Evolutionary conservation across 805 yeast genomes (phyloP).

Genomic region (Candida namnaoensis): DNA sequence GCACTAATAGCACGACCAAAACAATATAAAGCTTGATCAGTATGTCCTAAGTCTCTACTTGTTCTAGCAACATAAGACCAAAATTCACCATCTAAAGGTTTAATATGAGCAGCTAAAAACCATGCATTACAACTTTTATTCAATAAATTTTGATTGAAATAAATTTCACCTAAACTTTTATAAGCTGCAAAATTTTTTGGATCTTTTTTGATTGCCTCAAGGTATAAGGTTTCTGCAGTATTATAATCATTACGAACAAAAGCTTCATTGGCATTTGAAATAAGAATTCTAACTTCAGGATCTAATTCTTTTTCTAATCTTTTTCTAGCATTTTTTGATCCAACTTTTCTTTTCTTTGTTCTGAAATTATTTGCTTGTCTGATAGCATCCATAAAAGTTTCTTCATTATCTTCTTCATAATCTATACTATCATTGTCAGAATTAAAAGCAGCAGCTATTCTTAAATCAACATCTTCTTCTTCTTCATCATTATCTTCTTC

Average conservation of each 20-base stretch:
- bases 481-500: no score
- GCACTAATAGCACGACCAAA: conserved; percentile 53
- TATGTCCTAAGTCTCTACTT: conserved; percentile 56
- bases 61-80: conserved; percentile 74
- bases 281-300: conserved; percentile 61
- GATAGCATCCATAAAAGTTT: conserved; percentile 50
- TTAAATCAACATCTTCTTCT: no score
- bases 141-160: conserved; percentile 53
- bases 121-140: conserved; percentile 74
- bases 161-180: conserved; percentile 81
- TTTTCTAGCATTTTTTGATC: conserved; percentile 21
- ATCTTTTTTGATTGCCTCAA: conserved; percentile 69
- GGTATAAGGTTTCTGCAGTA: conserved; percentile 49
- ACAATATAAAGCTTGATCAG: conserved; percentile 73
- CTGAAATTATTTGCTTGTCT: conserved; percentile 62
- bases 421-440: conserved; percentile 22
- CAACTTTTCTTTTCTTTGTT: conserved; percentile 29
- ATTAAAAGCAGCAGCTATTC: conserved; percentile 25
- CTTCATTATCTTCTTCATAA: conserved; percentile 31
- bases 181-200: conserved; percentile 77
- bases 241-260: conserved; percentile 59
- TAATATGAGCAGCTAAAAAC: conserved; percentile 74
- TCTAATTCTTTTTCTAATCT: conserved; percentile 37
- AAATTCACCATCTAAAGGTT: conserved; percentile 65
- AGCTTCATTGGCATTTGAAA: conserved; percentile 74